Base-by-base conservation (phyloP, 768 basidiomycete genomes). In the Podaxis sp. region DNA sequence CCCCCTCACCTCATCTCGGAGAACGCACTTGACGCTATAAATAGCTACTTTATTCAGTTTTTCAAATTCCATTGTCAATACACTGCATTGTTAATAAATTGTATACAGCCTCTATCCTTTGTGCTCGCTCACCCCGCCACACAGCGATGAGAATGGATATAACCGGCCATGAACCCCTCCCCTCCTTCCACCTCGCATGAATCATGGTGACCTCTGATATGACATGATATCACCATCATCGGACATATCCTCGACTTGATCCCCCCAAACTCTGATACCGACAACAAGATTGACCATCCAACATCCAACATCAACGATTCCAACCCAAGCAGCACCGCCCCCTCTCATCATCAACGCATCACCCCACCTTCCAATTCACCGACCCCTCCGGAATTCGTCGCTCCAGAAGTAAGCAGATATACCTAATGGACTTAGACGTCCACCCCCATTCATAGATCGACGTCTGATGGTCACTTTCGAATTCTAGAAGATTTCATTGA, bases 1-100 rank as follows among this genome's bases (percentile, higher is more conserved):
- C 57, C 48, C 10, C 27, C 27, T 40, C 47, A 58, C 38, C 57
- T 58, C 57, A 58, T 42, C 57, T 58, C 48, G 57, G 57, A 58
- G 57, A 21, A 40, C 21, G 40, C 55, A n/a, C 7, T 16, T 25
- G n/a, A n/a, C 27, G 28, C 42, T 57, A 57, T 57, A 46, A 57
- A 57, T 57, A 57, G 32, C 5, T 27, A 14, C 38, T 44, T n/a
- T 38, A 54, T 54, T 38, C 28, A 38, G 28, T 37, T 37, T 37
- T 18, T 44, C 52, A 54, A 37, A 16, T 38, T 21, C n/a, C 42
- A 2, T 44, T 44, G 42, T 44, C 42, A 44, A 44, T 44, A 44
- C 18, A 44, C 18, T 44, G 5, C 7, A 21, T 18, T 14, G 16
- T 44, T 44, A 16, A 44, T 44, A 44, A 14, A 1, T 7, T 6